Evolutionary conservation across 1,284 basidiomycete genomes (phyloP).

Genomic region (Mycena citricolor): DNA sequence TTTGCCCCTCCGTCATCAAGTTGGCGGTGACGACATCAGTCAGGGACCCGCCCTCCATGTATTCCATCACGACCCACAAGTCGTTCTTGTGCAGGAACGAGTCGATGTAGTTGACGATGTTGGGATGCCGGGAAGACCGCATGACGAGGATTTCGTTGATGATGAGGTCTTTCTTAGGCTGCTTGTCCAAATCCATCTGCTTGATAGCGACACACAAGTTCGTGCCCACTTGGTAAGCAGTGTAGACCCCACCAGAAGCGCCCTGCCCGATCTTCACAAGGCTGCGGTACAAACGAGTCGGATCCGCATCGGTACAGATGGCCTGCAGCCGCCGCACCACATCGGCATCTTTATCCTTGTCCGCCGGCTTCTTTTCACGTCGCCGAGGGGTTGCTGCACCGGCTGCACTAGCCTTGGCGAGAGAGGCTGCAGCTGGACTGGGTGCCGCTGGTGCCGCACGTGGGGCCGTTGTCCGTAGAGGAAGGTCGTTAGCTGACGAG

Average conservation of each 20-base stretch:
- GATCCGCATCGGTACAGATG: slow-evolving; percentile 98
- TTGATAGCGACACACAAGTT: slow-evolving; percentile 97
- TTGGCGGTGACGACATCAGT: slow-evolving; percentile 98
- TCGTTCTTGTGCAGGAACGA: slow-evolving; percentile 98
- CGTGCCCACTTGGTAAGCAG: slow-evolving; percentile 94
- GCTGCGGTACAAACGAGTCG: slow-evolving; percentile 89
- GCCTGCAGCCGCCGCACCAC: slow-evolving; percentile 89
- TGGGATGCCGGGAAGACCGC: slow-evolving; percentile 93
- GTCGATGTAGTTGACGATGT: slow-evolving; percentile 99
- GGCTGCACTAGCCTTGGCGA: slow-evolving; percentile 65
- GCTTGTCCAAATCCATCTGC: slow-evolving; percentile 99
- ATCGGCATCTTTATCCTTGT: slow-evolving; percentile 84
- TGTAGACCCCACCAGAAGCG: slow-evolving; percentile 97
- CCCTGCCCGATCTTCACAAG: slow-evolving; percentile 98
- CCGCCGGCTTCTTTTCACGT: slow-evolving; percentile 82
- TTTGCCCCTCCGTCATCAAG: slow-evolving; percentile 94
- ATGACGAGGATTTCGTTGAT: slow-evolving; percentile 99
- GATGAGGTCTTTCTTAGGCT: slow-evolving; percentile 99
- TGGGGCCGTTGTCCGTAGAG: slow-evolving; percentile 32
- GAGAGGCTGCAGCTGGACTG: slow-evolving; percentile 54
- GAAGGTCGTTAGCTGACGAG: slow-evolving; percentile 25
- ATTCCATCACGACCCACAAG: slow-evolving; percentile 99
- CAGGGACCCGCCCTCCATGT: slow-evolving; percentile 94
- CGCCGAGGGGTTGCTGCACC: slow-evolving; percentile 78
- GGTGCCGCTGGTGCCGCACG: slow-evolving; percentile 42